phyloP scores from a whole-genome alignment of 1,139 yeast genomes.

The Suhomyces bribrorum region DNA sequence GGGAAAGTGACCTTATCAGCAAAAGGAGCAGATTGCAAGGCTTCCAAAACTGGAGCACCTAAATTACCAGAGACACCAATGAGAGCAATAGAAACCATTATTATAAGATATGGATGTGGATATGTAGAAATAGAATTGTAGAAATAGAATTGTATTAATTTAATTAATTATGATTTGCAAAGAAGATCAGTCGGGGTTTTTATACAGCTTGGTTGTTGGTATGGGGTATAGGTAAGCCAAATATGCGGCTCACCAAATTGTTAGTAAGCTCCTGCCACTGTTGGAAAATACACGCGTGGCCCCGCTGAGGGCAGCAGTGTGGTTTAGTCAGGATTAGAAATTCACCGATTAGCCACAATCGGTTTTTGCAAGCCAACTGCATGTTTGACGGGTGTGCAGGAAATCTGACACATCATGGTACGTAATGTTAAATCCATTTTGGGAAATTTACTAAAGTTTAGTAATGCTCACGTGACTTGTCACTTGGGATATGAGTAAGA shows the following conservation, averaged over 20 bases:
- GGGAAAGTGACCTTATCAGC: constrained; percentile 48
- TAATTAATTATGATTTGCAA: too few species aligned
- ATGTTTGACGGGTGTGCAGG: not conserved
- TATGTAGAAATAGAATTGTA: too few species aligned
- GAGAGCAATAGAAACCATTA: constrained; percentile 42
- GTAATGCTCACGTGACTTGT: not conserved
- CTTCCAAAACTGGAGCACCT: constrained; percentile 49
- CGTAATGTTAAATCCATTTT: not conserved
- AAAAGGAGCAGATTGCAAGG: constrained; percentile 46
- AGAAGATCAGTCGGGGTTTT: too few species aligned
- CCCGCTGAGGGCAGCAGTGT: too few species aligned
- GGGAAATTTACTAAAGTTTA: not conserved
- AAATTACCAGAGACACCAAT: constrained; percentile 55
- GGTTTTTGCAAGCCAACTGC: too few species aligned
- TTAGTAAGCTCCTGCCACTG: too few species aligned
- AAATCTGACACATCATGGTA: not conserved
- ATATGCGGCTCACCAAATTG: too few species aligned
- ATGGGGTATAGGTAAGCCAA: too few species aligned
- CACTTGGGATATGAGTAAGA: not conserved
- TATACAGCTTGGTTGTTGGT: too few species aligned
- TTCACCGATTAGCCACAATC: too few species aligned
- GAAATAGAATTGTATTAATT: too few species aligned
- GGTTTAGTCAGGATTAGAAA: not conserved
- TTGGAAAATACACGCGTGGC: too few species aligned
- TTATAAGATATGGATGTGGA: not conserved